A percentile compares a stretch with the other conserved stretches of the same genome.
Evolutionary conservation across 2,329 filamentous ascomycete species (phyloP).

Genomic region (Alternaria angustiovoidea): DNA sequence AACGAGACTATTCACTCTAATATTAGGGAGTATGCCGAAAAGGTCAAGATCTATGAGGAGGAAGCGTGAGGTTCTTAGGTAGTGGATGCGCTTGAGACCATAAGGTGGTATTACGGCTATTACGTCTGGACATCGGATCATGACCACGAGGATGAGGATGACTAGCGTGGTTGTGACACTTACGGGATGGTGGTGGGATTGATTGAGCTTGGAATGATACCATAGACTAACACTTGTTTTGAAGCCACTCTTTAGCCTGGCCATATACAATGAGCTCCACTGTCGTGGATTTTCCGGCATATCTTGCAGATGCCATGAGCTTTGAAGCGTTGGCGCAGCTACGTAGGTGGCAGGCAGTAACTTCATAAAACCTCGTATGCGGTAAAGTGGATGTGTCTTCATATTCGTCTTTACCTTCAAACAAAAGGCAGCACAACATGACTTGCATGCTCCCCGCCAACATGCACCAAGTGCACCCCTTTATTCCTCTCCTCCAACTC

Average conservation of each 20-base stretch:
- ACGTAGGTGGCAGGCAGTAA: no score
- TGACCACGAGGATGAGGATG: not conserved
- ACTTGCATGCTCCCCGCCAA: conserved; percentile 15
- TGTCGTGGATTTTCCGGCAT: no score
- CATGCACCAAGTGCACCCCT: conserved; percentile 17
- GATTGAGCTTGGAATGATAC: conserved; percentile 14
- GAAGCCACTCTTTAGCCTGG: not conserved
- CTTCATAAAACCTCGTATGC: no score
- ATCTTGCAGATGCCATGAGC: no score
- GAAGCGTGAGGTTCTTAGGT: not conserved
- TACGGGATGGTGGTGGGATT: not conserved
- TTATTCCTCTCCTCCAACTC: conserved; percentile 18
- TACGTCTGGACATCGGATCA: not conserved
- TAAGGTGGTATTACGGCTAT: not conserved
- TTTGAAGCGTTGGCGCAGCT: no score
- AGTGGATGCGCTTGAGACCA: not conserved
- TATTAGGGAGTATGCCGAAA: conserved; percentile 82
- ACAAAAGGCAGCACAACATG: conserved; percentile 15
- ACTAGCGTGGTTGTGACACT: not conserved
- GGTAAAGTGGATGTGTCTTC: no score
- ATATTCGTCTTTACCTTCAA: not conserved
- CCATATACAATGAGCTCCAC: no score
- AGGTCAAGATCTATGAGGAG: conserved; percentile 79
- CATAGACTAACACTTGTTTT: conserved; percentile 13
- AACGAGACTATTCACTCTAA: conserved; percentile 79